Base-by-base conservation (phyloP, 1,139 yeast species). In the Hyphopichia pseudoburtonii region DNA sequence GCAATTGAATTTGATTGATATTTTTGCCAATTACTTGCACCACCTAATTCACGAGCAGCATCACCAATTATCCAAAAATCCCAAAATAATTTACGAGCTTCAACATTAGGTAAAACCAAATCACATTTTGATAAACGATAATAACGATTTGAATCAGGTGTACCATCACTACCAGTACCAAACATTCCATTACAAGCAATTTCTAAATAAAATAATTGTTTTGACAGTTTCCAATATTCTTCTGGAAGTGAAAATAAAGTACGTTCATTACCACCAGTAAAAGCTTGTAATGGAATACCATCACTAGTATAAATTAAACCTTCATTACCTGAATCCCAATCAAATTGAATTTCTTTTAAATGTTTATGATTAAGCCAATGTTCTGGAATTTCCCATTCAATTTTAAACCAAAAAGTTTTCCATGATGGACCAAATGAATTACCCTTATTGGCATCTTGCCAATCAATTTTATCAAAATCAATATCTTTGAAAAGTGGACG, bases 151-250 rank as follows among this genome's bases (percentile, higher is more conserved):
- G 80, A 77, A 44, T 78, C 78, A 21, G 83, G 85, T 28, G 61
- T 62, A 3, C 84, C 80, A 30, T 74, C 80, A 39, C 62, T 64
- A 30, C 90, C 88, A 47, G 82, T 78, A 22, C 98, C 98, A 60
- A 85, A 86, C 95, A 92, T 89, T 17, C 95, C 95, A 61, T 92
- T 92, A 60, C 97, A 90, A 15, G 95, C 87, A 54, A 88, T 83
- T 59, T 92, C 98, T 39, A 92, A 66, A 60, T 86, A 92, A 52
- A 89, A 87, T 2, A 55, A 46, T 38, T 70, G 70, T 27, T 61
- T 53, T 6, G 65, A 63, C 11, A 60, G 44, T 32, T 60, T 64
- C 73, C 80, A 72, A 46, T 56, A 64, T 16, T 63, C 64, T 17
- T 66, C 52, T 2, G 96, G 95, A 32, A 92, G 51, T 26, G 73